These are phyloP conservation scores for Aurantiochytrium sp. DNA, from an alignment of 108 stramenopile species.

Conservation along the genomic window DNA sequence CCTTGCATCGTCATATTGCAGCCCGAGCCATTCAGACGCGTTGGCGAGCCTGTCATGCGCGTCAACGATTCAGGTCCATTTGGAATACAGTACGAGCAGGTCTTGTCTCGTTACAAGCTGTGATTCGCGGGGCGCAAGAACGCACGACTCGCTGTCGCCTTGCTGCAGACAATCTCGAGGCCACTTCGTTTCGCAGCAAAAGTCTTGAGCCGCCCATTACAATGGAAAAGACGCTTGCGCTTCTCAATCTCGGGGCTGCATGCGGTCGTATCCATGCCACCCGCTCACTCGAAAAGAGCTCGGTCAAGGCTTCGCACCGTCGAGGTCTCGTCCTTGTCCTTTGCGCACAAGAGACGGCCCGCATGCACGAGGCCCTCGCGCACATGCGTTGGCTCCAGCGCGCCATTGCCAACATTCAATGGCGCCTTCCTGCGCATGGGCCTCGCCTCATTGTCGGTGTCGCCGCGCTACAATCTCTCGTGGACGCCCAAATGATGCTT, in stretches of 20 bases:
- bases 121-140: not conserved
- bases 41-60: not conserved
- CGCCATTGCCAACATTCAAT: not conserved
- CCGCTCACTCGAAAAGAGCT: not conserved
- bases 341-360: not conserved
- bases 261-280: not conserved
- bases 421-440: not conserved
- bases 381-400: not conserved
- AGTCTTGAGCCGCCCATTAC: too few species aligned
- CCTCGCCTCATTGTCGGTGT: not conserved
- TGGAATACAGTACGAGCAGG: not conserved
- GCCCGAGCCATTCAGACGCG: not conserved
- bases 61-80: not conserved
- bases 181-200: too few species aligned
- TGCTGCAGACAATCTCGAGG: too few species aligned
- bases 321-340: not conserved
- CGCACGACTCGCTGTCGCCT: not conserved
- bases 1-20: not conserved
- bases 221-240: not conserved
- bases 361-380: not conserved
- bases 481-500: not conserved
- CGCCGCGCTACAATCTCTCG: not conserved
- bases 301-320: not conserved
- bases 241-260: not conserved
- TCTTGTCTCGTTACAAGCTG: not conserved